Percentiles rank a stretch among this genome's conserved stretches.
Conservation (phyloP, 169 alveolate genomes). For the Eimeria sp. region DNA sequence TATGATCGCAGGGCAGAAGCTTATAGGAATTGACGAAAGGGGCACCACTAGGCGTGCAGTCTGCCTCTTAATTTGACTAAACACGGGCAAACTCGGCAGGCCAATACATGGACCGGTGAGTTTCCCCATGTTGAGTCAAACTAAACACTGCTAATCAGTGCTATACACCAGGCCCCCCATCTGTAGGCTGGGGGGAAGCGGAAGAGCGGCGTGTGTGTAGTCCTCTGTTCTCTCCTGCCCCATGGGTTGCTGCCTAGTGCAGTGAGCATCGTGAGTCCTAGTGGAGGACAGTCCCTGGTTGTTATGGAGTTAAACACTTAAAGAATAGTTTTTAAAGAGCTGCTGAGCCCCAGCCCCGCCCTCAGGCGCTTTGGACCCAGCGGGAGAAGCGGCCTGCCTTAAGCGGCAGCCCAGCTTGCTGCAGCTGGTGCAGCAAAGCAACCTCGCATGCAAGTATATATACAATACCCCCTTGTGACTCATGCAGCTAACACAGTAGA, state of each 20-base stretch:
- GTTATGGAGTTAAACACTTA: not conserved
- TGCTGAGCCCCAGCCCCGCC: not conserved
- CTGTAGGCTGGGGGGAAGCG: constrained; percentile 75
- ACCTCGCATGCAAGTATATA: not conserved
- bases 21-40: constrained; percentile 96
- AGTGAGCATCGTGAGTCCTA: not conserved
- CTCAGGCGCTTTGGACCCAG: not conserved
- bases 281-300: not conserved
- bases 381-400: not conserved
- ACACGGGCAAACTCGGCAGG: constrained; percentile 96
- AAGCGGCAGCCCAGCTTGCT: not conserved
- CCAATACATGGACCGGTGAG: constrained; percentile 94
- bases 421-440: not conserved
- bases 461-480: not conserved
- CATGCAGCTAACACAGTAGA: not conserved
- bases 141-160: too few species aligned
- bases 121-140: constrained; percentile 94
- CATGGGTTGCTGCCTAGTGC: not conserved
- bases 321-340: not conserved
- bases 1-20: constrained; percentile 98
- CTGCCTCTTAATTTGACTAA: constrained; percentile 96
- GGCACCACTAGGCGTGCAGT: constrained; percentile 98
- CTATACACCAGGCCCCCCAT: too few species aligned
- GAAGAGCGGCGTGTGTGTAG: too few species aligned
- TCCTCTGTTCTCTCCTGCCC: too few species aligned